These are phyloP conservation scores for Yamadazyma friedrichii DNA, from an alignment of 1,139 yeast genomes.

Conservation along the genomic window DNA sequence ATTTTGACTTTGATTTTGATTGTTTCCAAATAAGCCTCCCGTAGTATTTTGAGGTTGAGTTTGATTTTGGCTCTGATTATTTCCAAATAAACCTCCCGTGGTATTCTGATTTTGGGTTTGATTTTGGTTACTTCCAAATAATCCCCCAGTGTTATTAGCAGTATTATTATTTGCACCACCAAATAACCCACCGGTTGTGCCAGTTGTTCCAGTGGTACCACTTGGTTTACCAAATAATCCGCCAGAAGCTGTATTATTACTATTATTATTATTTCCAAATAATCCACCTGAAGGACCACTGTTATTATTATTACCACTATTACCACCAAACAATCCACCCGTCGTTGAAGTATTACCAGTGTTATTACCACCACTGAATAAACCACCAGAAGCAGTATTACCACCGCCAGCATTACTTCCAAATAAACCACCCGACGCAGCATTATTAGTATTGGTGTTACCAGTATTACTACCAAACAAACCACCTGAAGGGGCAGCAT, in stretches of 20 bases:
- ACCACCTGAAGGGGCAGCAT: slow-evolving; percentile 16
- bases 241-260: slow-evolving; percentile 11
- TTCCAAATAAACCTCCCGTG: slow-evolving; percentile 22
- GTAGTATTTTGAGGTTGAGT: slow-evolving; percentile 6
- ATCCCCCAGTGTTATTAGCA: slow-evolving; percentile 13
- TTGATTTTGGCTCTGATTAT: slow-evolving; percentile 8
- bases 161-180: slow-evolving; percentile 18
- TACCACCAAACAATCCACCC: slow-evolving; percentile 19
- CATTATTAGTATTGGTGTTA: slow-evolving; percentile 2
- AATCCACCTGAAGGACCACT: slow-evolving; percentile 17
- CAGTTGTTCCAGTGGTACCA: background rate
- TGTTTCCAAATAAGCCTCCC: slow-evolving; percentile 21
- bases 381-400: slow-evolving; percentile 11
- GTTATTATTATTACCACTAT: slow-evolving; percentile 9
- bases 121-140: slow-evolving; percentile 17
- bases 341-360: slow-evolving; percentile 10
- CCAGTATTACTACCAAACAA: slow-evolving; percentile 9
- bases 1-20: slow-evolving; percentile 4
- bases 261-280: slow-evolving; percentile 15
- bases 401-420: slow-evolving; percentile 6
- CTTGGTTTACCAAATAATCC: slow-evolving; percentile 19
- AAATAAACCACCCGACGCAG: slow-evolving; percentile 12
- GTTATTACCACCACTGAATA: slow-evolving; percentile 16
- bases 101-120: slow-evolving; percentile 4
- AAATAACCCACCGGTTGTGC: slow-evolving; percentile 17